Percentiles rank a stretch among this genome's conserved stretches.
phyloP scores from a whole-genome alignment of 1,139 yeast species.

The Meyerozyma sp. region DNA sequence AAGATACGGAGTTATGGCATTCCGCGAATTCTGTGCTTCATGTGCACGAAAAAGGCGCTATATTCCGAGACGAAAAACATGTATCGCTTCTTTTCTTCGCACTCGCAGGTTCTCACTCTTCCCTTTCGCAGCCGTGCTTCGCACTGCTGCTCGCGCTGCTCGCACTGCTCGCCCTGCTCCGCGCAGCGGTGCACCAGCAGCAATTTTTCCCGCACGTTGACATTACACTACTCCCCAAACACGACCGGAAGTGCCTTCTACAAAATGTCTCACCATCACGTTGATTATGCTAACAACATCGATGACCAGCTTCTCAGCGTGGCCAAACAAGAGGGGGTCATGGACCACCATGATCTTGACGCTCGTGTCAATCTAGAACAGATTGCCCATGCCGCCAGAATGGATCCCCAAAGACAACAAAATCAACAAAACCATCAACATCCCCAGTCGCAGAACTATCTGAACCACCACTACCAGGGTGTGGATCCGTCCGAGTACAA shows the following conservation, averaged over 20 bases:
- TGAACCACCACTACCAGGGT: slow-evolving; percentile 9
- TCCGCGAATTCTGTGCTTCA: too few relatives aligned
- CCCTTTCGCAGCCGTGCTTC: too few relatives aligned
- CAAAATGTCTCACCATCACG: slow-evolving; percentile 15
- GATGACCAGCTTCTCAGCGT: slow-evolving; percentile 42
- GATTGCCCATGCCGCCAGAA: slow-evolving; percentile 24
- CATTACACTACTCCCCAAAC: slow-evolving; percentile 24
- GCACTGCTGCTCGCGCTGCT: too few relatives aligned
- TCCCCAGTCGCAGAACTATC: slow-evolving; percentile 2
- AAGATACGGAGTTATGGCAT: too few relatives aligned
- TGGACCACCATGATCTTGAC: slow-evolving; percentile 22
- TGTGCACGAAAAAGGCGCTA: too few relatives aligned
- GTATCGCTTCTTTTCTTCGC: too few relatives aligned
- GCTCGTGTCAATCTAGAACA: slow-evolving; percentile 29
- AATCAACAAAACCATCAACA: slow-evolving; percentile 3
- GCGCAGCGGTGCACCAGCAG: background rate
- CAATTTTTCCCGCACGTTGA: slow-evolving; percentile 1
- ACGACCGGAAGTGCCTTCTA: slow-evolving; percentile 15
- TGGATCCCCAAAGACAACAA: slow-evolving; percentile 4
- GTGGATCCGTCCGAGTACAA: slow-evolving; percentile 40
- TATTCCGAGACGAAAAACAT: too few relatives aligned
- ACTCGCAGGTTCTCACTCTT: too few relatives aligned
- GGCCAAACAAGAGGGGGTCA: slow-evolving; percentile 29
- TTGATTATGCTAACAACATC: slow-evolving; percentile 39
- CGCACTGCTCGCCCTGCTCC: background rate